A percentile compares a stretch with the other conserved stretches of the same genome.
phyloP scores from a whole-genome alignment of 176 grass and related monocot species.

The Triticum dicoccoides region DNA sequence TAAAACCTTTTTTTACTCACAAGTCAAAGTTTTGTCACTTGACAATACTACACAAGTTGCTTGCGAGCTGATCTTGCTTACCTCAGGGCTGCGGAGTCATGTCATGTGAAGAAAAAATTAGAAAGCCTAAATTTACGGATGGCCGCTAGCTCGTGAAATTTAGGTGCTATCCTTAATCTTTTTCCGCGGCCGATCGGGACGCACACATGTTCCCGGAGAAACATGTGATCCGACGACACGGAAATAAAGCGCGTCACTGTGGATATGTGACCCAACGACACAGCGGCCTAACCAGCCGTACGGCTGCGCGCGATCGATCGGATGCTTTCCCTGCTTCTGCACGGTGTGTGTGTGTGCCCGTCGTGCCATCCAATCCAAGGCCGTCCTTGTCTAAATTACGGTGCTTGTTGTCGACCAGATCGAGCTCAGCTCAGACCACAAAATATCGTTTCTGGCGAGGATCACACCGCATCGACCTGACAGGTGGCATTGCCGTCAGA shows the following conservation, averaged over 20 bases:
- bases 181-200: background rate
- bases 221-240: background rate
- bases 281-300: background rate
- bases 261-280: background rate
- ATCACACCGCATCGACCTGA: background rate
- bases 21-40: background rate
- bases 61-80: background rate
- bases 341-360: too few species aligned
- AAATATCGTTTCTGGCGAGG: background rate
- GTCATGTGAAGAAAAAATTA: background rate
- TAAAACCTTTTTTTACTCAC: background rate
- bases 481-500: background rate
- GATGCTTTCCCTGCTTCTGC: background rate
- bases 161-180: background rate
- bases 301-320: background rate
- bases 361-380: too few species aligned
- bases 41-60: background rate
- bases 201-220: background rate
- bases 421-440: background rate
- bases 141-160: conserved; percentile 18
- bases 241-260: background rate
- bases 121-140: background rate
- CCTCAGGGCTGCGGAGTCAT: background rate
- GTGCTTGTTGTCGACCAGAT: background rate
- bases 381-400: background rate